A percentile compares a stretch with the other conserved stretches of the same genome.
These are phyloP conservation scores for Solanum hybrid DNA, from an alignment of 305 asterid genomes.

Conservation along the genomic window DNA sequence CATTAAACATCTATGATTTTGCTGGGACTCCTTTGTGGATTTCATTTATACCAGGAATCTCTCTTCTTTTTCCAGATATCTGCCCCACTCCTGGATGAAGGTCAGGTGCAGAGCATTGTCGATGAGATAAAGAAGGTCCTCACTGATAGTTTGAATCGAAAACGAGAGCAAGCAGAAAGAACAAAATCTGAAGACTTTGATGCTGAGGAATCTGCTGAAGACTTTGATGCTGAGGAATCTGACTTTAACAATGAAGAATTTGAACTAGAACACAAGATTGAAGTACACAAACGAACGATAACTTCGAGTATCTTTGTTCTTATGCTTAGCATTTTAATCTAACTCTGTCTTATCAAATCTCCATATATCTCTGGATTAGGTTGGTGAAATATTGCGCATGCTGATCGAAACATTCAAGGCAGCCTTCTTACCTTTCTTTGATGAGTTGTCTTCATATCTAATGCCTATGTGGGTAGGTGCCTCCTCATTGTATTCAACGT, in stretches of 20 bases:
- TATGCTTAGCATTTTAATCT: background rate
- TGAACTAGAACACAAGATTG: slow-evolving; percentile 44
- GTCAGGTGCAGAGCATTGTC: slow-evolving; percentile 71
- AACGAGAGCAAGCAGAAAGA: slow-evolving; percentile 60
- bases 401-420: slow-evolving; percentile 65
- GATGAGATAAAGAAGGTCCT: slow-evolving; percentile 75
- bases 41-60: background rate
- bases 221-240: slow-evolving; percentile 83
- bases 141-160: slow-evolving; percentile 74
- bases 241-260: slow-evolving; percentile 75
- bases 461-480: slow-evolving; percentile 94
- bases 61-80: slow-evolving; percentile 38
- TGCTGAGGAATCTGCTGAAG: slow-evolving; percentile 31
- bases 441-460: slow-evolving; percentile 61
- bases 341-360: background rate
- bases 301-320: background rate
- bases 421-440: slow-evolving; percentile 79
- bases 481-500: background rate
- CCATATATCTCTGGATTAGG: slow-evolving; percentile 26
- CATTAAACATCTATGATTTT: background rate
- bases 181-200: slow-evolving; percentile 24
- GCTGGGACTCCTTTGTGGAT: background rate
- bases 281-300: background rate
- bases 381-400: slow-evolving; percentile 74
- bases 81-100: slow-evolving; percentile 67